These are phyloP conservation scores for Calocera cornea DNA, from an alignment of 768 basidiomycete species.

Conservation along the genomic window DNA sequence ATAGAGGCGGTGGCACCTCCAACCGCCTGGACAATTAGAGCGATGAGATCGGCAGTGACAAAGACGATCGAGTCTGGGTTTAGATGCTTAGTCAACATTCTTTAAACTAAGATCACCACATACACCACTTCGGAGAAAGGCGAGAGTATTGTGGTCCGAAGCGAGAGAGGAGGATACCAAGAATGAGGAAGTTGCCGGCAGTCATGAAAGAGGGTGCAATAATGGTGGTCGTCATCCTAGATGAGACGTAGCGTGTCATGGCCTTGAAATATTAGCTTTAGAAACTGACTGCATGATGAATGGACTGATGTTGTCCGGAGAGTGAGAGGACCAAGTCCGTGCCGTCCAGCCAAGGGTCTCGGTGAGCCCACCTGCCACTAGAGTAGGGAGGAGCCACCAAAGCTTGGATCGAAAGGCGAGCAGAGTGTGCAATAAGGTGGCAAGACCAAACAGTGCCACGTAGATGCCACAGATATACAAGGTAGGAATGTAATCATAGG, in stretches of 20 bases:
- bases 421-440: slow-evolving; percentile 25
- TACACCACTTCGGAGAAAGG: slow-evolving; percentile 25
- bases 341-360: neutral
- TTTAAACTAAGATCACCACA: neutral
- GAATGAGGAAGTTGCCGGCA: slow-evolving; percentile 43
- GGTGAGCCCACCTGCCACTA: neutral
- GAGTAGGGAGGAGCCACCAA: neutral
- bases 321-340: neutral
- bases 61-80: slow-evolving; percentile 21
- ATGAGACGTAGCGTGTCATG: neutral
- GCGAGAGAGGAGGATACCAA: slow-evolving; percentile 33
- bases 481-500: slow-evolving; percentile 14
- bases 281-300: neutral
- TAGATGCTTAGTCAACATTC: neutral
- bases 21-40: slow-evolving; percentile 49
- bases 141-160: slow-evolving; percentile 41
- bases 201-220: slow-evolving; percentile 44
- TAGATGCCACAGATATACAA: slow-evolving; percentile 12
- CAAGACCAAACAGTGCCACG: slow-evolving; percentile 12
- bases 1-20: slow-evolving; percentile 46
- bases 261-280: too few species aligned
- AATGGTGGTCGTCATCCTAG: slow-evolving; percentile 20
- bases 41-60: slow-evolving; percentile 35
- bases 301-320: neutral
- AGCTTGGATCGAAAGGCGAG: neutral